Evolutionary conservation across 495 filamentous ascomycete species (phyloP), one percentile per base, ranked within the genome.

Genomic region (Annulohypoxylon maeteangense): DNA sequence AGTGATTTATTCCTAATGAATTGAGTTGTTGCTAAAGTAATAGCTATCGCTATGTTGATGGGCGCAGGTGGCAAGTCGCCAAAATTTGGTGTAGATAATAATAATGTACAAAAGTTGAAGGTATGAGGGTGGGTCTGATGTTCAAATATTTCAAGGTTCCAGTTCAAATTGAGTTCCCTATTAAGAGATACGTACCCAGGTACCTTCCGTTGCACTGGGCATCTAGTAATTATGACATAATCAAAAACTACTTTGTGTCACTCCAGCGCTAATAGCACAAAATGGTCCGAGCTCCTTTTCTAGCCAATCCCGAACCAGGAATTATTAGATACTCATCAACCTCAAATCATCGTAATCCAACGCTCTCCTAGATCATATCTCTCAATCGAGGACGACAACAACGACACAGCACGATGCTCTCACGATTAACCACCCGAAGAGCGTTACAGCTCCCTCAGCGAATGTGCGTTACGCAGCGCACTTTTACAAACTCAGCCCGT

Each of bases 391-490:
- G 50, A 57, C 64, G 32, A 63, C 53, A 61, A 62, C 62, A 55
- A 63, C 53, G 61, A 62, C 62, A 55, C 20, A 48, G 7, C 80
- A 84, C 74, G 57, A 90, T 89, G 88, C 78, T 90, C 72, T 86
- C 87, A 76, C 84, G 75, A 57, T 23, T 72, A 14, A 57, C 73
- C 11, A 25, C 67, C 20, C 75, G 73, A 58, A 70, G 55, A 42
- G 69, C 75, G 27, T 62, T 72, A 18, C 68, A 70, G 67, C 44
- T 77, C 23, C 59, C 73, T 29, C 70, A 71, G 62, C 61, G 68
- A 65, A 63, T 48, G 50, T 70, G 70, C 25, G 62, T 44, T 3
- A 62, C 78, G 7, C 75, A 67, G 71, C 78, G 79, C 50, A 67
- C 78, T 20, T 83, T 85, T 55, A 68, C 74, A 23, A 65, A 72